Percentiles rank a stretch among this genome's conserved stretches.
Evolutionary conservation across 805 yeast genomes (phyloP).

Genomic region (Teunomyces tritomae): DNA sequence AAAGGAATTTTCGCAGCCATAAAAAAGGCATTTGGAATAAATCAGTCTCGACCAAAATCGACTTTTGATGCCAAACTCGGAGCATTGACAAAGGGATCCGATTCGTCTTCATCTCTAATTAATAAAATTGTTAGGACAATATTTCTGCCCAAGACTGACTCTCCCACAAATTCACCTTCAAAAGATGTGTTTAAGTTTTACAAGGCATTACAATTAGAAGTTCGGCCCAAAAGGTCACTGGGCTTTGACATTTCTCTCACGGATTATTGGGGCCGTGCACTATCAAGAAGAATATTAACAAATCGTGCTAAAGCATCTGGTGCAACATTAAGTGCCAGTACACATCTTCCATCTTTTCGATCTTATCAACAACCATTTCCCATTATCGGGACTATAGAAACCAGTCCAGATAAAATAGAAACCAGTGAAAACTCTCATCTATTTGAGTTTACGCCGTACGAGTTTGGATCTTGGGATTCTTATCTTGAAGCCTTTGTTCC

Average conservation of each 20-base stretch:
- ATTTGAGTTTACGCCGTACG: conserved; percentile 62
- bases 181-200: conserved; percentile 44
- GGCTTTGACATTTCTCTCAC: conserved; percentile 61
- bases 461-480: conserved; percentile 67
- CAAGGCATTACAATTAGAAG: conserved; percentile 51
- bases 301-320: conserved; percentile 31
- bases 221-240: conserved; percentile 47
- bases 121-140: background rate
- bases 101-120: background rate
- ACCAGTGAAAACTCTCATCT: conserved; percentile 41
- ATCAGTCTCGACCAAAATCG: background rate
- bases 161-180: background rate
- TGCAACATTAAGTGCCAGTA: conserved; percentile 36
- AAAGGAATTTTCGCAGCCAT: background rate
- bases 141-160: background rate
- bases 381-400: conserved; percentile 40
- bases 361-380: conserved; percentile 48
- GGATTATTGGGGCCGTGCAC: conserved; percentile 68
- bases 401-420: conserved; percentile 30
- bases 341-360: conserved; percentile 32
- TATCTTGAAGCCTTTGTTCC: conserved; percentile 46
- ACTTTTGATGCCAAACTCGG: background rate
- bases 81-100: background rate
- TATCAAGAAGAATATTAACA: conserved; percentile 47
- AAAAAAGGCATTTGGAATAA: background rate